These are phyloP conservation scores for Byssothecium circinans DNA, from an alignment of 2,329 filamentous ascomycete species.

Conservation along the genomic window DNA sequence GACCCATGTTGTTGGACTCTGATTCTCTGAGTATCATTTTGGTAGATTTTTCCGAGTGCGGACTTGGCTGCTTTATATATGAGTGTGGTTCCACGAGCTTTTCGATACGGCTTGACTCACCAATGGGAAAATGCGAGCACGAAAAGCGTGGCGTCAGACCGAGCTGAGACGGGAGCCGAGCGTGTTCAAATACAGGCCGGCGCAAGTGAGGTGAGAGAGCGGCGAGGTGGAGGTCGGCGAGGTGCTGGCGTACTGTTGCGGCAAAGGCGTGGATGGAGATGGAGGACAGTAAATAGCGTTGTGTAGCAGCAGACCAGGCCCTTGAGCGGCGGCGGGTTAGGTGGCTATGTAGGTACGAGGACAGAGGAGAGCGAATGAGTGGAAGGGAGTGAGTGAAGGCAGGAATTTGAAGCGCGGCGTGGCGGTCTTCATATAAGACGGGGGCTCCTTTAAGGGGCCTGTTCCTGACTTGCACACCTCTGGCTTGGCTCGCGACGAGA, in stretches of 20 bases:
- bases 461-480: slow-evolving; percentile 31
- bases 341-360: slow-evolving; percentile 20
- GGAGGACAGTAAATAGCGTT: slow-evolving; percentile 15
- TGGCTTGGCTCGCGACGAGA: slow-evolving; percentile 42
- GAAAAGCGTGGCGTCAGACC: slow-evolving; percentile 20
- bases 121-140: slow-evolving; percentile 8
- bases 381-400: slow-evolving; percentile 18
- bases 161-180: slow-evolving; percentile 19
- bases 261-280: slow-evolving; percentile 16
- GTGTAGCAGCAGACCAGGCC: not conserved
- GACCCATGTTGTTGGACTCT: slow-evolving; percentile 50
- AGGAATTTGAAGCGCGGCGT: slow-evolving; percentile 29
- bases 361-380: slow-evolving; percentile 28
- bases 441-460: slow-evolving; percentile 30
- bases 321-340: slow-evolving; percentile 8
- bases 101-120: slow-evolving; percentile 25
- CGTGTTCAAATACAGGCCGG: slow-evolving; percentile 14
- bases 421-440: slow-evolving; percentile 36
- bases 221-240: not conserved
- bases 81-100: slow-evolving; percentile 20
- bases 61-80: slow-evolving; percentile 36
- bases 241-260: slow-evolving; percentile 15
- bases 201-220: not conserved
- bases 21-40: slow-evolving; percentile 49
- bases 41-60: slow-evolving; percentile 13